phyloP scores from a whole-genome alignment of 441 rosid genomes.

The Syzygium malaccense region DNA sequence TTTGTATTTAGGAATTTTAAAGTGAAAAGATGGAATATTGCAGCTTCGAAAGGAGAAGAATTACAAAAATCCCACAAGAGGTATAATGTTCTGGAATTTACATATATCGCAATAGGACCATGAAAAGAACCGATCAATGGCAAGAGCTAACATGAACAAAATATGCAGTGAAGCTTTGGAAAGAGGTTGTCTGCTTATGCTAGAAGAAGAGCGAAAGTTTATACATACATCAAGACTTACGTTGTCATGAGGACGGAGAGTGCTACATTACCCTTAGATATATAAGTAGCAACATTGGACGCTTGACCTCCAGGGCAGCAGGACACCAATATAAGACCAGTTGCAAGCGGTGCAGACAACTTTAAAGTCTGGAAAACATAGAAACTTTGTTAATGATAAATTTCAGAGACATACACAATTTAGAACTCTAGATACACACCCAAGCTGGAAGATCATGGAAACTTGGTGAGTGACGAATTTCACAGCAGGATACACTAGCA shows the following conservation, averaged over 20 bases:
- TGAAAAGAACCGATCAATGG: background rate
- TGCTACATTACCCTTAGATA: conserved; percentile 93
- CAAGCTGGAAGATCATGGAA: background rate
- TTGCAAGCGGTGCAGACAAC: conserved; percentile 93
- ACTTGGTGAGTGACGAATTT: background rate
- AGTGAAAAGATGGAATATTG: background rate
- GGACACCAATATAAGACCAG: conserved; percentile 92
- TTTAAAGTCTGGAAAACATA: conserved; percentile 52
- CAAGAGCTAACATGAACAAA: background rate
- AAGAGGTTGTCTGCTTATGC: background rate
- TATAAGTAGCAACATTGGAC: conserved; percentile 89
- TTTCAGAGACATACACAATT: background rate
- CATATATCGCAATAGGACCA: background rate
- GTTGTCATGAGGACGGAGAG: conserved; percentile 97
- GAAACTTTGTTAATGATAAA: conserved; percentile 5
- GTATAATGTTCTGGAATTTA: background rate
- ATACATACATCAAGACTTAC: conserved; percentile 25
- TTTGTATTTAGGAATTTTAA: background rate
- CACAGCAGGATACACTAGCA: background rate
- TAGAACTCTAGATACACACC: background rate
- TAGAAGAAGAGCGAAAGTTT: background rate
- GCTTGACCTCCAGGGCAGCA: conserved; percentile 99
- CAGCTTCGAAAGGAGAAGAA: background rate
- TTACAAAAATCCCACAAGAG: background rate
- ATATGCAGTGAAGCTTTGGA: background rate